These are phyloP conservation scores for Lactifluus hygrophoroides DNA, from an alignment of 768 basidiomycete genomes.

Conservation along the genomic window DNA sequence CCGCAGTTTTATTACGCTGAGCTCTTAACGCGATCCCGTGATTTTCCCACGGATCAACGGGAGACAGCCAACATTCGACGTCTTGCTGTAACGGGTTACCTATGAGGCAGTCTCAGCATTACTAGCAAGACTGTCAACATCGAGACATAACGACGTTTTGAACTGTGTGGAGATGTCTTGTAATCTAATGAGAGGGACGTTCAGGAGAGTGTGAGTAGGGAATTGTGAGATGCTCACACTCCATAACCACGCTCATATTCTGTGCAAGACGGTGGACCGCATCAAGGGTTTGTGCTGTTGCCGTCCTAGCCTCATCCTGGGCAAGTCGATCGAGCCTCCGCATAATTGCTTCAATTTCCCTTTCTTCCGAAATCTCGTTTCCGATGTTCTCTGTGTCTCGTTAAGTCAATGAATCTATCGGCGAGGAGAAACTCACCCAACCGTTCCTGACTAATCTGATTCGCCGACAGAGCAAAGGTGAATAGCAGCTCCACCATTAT, in stretches of 20 bases:
- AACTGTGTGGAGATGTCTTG: neutral
- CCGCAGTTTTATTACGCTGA: neutral
- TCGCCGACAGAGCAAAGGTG: no score
- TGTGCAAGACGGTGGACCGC: neutral
- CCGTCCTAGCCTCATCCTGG: no score
- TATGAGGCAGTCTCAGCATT: neutral
- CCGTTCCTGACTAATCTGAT: no score
- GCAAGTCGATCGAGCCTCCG: no score
- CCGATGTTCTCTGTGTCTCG: no score
- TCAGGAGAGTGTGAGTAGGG: neutral
- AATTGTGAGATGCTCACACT: neutral
- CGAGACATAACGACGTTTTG: neutral
- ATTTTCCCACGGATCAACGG: neutral
- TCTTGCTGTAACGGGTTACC: neutral
- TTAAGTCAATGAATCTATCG: no score
- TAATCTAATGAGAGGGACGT: neutral
- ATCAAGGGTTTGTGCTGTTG: neutral
- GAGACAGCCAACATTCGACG: neutral
- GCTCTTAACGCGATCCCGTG: neutral
- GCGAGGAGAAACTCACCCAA: no score
- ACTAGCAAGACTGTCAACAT: neutral
- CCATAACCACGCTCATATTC: neutral
- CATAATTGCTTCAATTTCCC: no score
- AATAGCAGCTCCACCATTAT: neutral
- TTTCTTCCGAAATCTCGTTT: no score